Evolutionary conservation across 1,284 basidiomycete species (phyloP).

Genomic region (Lentinus polychrous): DNA sequence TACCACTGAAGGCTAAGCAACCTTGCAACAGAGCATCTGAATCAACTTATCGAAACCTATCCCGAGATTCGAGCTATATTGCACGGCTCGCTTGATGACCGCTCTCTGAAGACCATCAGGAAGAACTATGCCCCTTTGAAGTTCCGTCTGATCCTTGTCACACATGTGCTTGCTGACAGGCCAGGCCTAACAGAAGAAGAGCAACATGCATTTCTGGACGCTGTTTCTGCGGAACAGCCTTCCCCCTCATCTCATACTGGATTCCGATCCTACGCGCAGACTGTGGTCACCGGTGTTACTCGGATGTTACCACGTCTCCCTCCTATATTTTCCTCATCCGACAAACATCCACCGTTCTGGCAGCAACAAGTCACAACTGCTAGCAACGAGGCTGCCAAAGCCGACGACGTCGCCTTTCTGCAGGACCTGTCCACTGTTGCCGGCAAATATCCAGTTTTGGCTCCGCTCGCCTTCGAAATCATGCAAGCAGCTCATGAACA

Average conservation of each 20-base stretch:
- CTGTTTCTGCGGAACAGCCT: background rate
- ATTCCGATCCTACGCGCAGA: too few relatives aligned
- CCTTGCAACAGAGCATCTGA: background rate
- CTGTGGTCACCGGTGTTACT: background rate
- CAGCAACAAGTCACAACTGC: background rate
- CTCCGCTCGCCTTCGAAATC: constrained; percentile 11
- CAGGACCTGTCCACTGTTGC: constrained; percentile 18
- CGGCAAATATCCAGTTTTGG: constrained; percentile 19
- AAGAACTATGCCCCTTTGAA: constrained; percentile 4
- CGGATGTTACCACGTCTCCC: background rate
- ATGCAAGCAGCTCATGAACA: constrained; percentile 16
- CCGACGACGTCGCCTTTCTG: constrained; percentile 26
- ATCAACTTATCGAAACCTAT: background rate
- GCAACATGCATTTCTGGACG: background rate
- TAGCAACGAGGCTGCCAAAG: background rate
- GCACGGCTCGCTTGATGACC: background rate
- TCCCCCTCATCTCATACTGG: too few relatives aligned
- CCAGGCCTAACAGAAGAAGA: constrained; percentile 3
- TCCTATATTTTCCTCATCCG: background rate
- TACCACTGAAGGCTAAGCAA: too few relatives aligned
- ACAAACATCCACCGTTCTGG: background rate
- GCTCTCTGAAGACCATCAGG: background rate
- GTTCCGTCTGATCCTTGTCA: background rate
- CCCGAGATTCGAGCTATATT: background rate
- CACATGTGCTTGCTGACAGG: constrained; percentile 8